Evolutionary conservation across 495 filamentous ascomycete genomes (phyloP), one percentile per base, ranked within the genome.

Genomic region (Penicillium paxilli): DNA sequence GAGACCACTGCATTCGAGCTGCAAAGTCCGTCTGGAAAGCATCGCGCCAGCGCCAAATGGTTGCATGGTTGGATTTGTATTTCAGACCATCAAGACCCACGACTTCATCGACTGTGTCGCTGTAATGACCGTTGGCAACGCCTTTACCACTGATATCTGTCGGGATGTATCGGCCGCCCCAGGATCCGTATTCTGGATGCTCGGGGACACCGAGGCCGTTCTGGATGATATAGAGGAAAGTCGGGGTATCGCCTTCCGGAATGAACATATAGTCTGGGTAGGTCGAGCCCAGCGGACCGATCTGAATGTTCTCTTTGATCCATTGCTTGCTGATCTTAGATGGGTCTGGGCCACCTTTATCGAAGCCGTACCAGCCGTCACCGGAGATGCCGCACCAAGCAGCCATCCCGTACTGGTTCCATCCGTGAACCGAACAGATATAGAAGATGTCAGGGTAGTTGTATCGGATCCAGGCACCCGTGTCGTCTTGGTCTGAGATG

Each of bases 401-500:
- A 0, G 76, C 77, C 19, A 77, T 54, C 4, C 74, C 74, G 49
- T 79, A 80, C 42, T 74, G 63, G 51, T 74, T 76, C 71, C 72
- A 81, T 25, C 69, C 78, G 51, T 79, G 75, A 4, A 73, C 57
- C 12, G 72, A 75, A 7, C 55, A 60, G 42, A 80, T 79, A 58
- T 76, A 79, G 57, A 76, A 75, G 21, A 80, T 54, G 28, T 74
- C 71, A 0, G 77, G 74, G 55, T 68, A 80, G 8, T 68, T 63
- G 21, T 63, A 51, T 1, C 77, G 72, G 44, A 80, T 75, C 78
- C 78, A 81, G 4, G 67, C 50, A 0, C 74, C 76, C 0, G 75
- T 75, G 50, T 81, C 71, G 52, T 81, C 78, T 55, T 80, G 78
- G 58, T 79, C 77, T 8, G 71, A 76, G 35, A 79, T 75, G 23